These are phyloP conservation scores for Beta lomatogona DNA, from an alignment of 179 eudicot genomes.

Conservation along the genomic window DNA sequence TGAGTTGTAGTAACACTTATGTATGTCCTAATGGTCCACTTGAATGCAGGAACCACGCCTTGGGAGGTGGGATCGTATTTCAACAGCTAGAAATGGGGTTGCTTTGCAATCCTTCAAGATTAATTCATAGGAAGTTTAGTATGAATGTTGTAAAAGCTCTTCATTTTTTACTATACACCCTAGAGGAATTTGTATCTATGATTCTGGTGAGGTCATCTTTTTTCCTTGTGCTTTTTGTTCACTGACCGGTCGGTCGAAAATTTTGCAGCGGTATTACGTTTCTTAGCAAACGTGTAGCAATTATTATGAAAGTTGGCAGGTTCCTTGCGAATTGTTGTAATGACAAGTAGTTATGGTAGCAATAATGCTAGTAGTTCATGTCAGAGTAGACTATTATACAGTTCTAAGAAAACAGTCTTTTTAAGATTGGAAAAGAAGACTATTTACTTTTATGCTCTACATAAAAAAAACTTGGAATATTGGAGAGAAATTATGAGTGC, in stretches of 20 bases:
- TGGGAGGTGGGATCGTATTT: conserved; percentile 85
- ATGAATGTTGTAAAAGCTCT: conserved; percentile 20
- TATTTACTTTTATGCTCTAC: too few relatives aligned
- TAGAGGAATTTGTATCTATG: conserved; percentile 16
- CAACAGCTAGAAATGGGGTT: conserved; percentile 75
- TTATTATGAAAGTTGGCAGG: not conserved
- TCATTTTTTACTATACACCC: conserved; percentile 34
- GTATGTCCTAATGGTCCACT: conserved; percentile 1
- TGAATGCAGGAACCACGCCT: conserved; percentile 87
- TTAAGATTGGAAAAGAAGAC: too few relatives aligned
- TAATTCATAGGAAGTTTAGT: conserved; percentile 34
- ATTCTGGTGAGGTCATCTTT: not conserved
- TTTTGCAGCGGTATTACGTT: not conserved
- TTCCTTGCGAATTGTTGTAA: not conserved
- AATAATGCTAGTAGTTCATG: not conserved
- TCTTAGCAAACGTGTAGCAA: not conserved
- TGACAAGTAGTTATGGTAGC: not conserved
- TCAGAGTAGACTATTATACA: too few relatives aligned
- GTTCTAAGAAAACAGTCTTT: too few relatives aligned
- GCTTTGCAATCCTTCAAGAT: conserved; percentile 60
- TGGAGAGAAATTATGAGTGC: too few relatives aligned
- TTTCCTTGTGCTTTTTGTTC: not conserved
- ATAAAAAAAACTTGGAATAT: too few relatives aligned
- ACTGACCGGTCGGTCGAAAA: not conserved
- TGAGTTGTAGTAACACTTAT: not conserved